phyloP scores from a whole-genome alignment of 345 rosid species.

The Pistacia vera region DNA sequence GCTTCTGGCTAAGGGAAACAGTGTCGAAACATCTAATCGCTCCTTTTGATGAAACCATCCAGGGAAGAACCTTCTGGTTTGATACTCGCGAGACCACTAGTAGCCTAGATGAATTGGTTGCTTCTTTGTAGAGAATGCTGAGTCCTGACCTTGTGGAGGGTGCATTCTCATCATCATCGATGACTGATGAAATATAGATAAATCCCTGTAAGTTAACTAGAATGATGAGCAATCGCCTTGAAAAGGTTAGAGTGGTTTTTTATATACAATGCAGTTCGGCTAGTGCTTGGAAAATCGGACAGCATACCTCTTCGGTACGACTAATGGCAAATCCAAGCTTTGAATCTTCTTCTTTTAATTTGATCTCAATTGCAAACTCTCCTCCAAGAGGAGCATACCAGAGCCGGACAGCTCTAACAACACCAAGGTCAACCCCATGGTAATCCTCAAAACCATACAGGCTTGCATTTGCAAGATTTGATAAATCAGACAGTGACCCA shows the following conservation, averaged over 20 bases:
- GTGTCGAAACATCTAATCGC: conserved; percentile 86
- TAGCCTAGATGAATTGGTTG: conserved; percentile 50
- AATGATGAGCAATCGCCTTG: background rate
- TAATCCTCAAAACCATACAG: conserved; percentile 97
- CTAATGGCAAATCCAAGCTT: conserved; percentile 98
- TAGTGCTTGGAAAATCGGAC: background rate
- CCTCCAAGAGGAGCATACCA: conserved; percentile 85
- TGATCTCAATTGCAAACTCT: conserved; percentile 71
- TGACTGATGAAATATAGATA: conserved; percentile 84
- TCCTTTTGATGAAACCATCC: conserved; percentile 91
- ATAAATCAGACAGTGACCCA: conserved; percentile 77
- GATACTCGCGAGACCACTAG: conserved; percentile 77
- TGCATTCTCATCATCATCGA: conserved; percentile 55
- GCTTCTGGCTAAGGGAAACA: conserved; percentile 87
- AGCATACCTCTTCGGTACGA: conserved; percentile 90
- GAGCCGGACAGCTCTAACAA: conserved; percentile 89
- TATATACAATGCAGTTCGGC: background rate
- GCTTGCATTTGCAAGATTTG: conserved; percentile 74
- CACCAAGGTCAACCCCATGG: conserved; percentile 96
- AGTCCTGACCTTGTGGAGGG: conserved; percentile 86
- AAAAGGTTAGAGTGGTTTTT: background rate
- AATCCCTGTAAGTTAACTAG: conserved; percentile 60
- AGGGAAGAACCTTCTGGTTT: conserved; percentile 84
- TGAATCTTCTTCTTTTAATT: conserved; percentile 66
- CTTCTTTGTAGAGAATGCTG: conserved; percentile 63